Percentiles rank a stretch among this genome's conserved stretches.
These are phyloP conservation scores for Cladosporium cucumerinum DNA, from an alignment of 2,329 filamentous ascomycete species.

Conservation along the genomic window DNA sequence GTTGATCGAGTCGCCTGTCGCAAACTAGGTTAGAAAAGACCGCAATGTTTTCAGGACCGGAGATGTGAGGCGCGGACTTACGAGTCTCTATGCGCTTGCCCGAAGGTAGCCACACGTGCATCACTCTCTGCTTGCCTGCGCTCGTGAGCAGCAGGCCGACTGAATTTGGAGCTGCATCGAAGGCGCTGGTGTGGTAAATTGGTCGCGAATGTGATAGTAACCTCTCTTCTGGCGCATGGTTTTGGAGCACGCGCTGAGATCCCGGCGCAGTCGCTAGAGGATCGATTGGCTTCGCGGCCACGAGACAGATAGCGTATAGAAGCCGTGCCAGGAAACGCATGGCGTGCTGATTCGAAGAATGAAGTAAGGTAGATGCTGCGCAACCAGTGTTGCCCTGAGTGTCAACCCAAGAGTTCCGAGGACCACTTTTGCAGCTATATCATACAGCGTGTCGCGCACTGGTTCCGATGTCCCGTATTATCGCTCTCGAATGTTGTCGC, in stretches of 20 bases:
- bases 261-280: not conserved
- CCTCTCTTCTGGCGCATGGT: not conserved
- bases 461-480: not conserved
- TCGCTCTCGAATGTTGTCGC: not conserved
- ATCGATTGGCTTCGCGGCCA: not conserved
- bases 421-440: not conserved
- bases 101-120: slow-evolving; percentile 34
- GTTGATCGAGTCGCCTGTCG: slow-evolving; percentile 26
- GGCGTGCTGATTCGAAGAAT: not conserved
- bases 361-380: not conserved
- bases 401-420: not conserved
- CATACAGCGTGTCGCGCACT: not conserved
- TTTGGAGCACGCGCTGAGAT: not conserved
- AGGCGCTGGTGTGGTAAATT: not conserved
- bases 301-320: not conserved
- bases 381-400: not conserved
- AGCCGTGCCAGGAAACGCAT: not conserved
- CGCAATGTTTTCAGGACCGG: not conserved
- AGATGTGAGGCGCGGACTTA: slow-evolving; percentile 17
- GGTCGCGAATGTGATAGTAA: not conserved
- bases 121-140: slow-evolving; percentile 20
- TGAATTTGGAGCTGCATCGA: slow-evolving; percentile 29
- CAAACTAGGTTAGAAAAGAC: not conserved
- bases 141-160: slow-evolving; percentile 32
- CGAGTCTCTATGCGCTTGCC: slow-evolving; percentile 27